Percentiles rank a stretch among this genome's conserved stretches.
Evolutionary conservation across 495 filamentous ascomycete species (phyloP).

Genomic region (Talaromyces ruber): DNA sequence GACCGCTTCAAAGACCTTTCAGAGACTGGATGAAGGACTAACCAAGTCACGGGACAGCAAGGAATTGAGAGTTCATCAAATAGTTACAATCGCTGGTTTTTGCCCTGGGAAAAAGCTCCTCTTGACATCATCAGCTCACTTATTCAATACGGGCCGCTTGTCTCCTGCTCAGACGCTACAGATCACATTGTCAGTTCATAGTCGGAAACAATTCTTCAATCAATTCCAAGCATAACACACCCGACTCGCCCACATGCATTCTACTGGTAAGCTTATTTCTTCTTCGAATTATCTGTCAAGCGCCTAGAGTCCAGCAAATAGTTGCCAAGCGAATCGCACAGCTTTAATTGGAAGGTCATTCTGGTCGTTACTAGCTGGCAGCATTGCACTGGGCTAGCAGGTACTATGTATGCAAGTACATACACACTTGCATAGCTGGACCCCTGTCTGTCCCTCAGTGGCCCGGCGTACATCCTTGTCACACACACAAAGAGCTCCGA

Average conservation of each 20-base stretch:
- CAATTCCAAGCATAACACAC: neutral
- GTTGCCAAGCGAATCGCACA: neutral
- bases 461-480: conserved; percentile 7
- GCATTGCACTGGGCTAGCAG: neutral
- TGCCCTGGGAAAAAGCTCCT: neutral
- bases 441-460: conserved; percentile 1
- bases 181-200: neutral
- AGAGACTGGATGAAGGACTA: neutral
- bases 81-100: neutral
- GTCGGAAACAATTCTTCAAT: neutral
- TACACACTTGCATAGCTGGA: neutral
- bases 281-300: neutral
- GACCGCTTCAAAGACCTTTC: neutral
- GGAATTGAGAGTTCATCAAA: neutral
- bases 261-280: conserved; percentile 2
- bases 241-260: neutral
- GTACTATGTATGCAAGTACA: neutral
- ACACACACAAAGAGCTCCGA: conserved; percentile 4
- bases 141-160: neutral
- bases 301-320: neutral
- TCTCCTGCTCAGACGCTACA: neutral
- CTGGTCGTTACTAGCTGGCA: neutral
- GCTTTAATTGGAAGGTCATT: conserved; percentile 5
- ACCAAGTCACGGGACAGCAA: neutral
- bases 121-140: neutral